Evolutionary conservation across 2,329 filamentous ascomycete species (phyloP), one percentile per base, ranked within the genome.

Genomic region (Decorospora gaudefroyi): DNA sequence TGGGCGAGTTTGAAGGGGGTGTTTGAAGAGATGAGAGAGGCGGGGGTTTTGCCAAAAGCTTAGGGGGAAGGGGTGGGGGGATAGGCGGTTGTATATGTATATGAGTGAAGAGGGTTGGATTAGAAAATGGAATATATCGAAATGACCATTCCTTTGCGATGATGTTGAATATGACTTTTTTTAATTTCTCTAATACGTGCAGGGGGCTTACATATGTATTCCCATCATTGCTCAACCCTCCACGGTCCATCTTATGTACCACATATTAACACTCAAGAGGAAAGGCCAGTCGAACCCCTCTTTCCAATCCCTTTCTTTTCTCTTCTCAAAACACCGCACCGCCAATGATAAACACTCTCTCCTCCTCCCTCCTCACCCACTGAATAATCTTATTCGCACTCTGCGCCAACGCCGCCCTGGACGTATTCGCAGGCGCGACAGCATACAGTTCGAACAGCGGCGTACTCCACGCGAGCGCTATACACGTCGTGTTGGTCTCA

Each of bases 401-500:
- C 67, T 92, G 87, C 7, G 89, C 88, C 61, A 99, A 77, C 8
- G 84, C 82, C 41, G 78, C 78, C 28, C 82, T 71, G 37, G 76
- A 76, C 16, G 78, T 78, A 15, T 72, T 85, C 2, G 88, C 87
- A 0, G 88, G 88, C 12, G 91, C 90, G n/a, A 99, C 85, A 62
- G 90, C 95, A 73, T 96, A 99, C 49, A 99, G 82, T 68, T 99
- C 93, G 63, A 97, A 97, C 1, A 87, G 73, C 0, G 90, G 88
- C 4, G 92, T 97, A 32, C 88, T 82, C 93, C 93, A 99, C 2
- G 88, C 92, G 22, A 99, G 77, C 0, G 87, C 87, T 7, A 88
- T 88, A 11, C 85, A 61, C 10, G 52, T 82, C 34, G 90, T 86
- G n/a, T 82, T 80, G 32, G 82, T 84, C 26, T 88, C 83, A 68